phyloP scores from a whole-genome alignment of 495 filamentous ascomycete species.

The Penicillium macrosclerotiorum region DNA sequence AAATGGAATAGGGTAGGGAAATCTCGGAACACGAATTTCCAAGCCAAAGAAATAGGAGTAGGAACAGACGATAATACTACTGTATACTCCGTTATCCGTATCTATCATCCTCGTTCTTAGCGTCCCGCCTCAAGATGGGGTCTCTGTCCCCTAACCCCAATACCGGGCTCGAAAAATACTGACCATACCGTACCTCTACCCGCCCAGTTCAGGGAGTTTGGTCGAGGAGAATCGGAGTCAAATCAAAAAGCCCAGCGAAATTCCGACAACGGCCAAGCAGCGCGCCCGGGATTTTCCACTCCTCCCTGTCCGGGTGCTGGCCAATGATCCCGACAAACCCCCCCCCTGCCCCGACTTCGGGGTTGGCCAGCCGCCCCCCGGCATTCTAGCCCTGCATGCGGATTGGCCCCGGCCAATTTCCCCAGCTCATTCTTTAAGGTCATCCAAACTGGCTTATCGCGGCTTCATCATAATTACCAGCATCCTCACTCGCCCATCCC shows the following conservation, averaged over 20 bases:
- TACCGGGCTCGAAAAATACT: too few species aligned
- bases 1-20: too few species aligned
- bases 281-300: slow-evolving; percentile 17
- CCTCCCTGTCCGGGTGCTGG: background rate
- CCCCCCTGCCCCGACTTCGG: slow-evolving; percentile 33
- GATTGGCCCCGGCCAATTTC: slow-evolving; percentile 23
- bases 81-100: too few species aligned
- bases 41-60: background rate
- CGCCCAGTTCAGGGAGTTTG: background rate
- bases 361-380: slow-evolving; percentile 15
- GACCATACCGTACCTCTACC: background rate
- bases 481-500: slow-evolving; percentile 8
- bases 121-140: too few species aligned
- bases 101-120: too few species aligned
- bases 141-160: too few species aligned
- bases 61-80: background rate
- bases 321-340: background rate
- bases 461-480: slow-evolving; percentile 8
- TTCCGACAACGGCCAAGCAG: slow-evolving; percentile 41
- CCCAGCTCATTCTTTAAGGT: slow-evolving; percentile 29
- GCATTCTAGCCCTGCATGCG: slow-evolving; percentile 10
- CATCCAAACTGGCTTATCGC: slow-evolving; percentile 27
- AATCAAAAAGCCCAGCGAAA: slow-evolving; percentile 1
- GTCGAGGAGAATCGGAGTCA: background rate
- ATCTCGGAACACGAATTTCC: background rate